Conservation (phyloP, 2,329 filamentous ascomycete genomes). For the Paecilomyces niveus region DNA sequence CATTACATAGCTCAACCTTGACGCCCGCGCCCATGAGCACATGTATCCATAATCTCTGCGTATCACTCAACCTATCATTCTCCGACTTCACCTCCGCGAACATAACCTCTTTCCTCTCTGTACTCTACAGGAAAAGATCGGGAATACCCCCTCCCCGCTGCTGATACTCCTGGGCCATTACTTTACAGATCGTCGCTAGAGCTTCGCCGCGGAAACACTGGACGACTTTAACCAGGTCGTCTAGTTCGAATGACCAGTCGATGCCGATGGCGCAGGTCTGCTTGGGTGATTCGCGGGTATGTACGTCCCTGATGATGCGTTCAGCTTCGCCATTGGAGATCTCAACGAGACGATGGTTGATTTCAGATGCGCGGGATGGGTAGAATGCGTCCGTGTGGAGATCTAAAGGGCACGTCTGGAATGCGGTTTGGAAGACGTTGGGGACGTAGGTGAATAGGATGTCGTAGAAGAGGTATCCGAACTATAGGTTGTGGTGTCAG, state of each 20-base stretch:
- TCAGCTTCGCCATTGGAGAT: constrained; percentile 76
- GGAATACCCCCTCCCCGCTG: constrained; percentile 81
- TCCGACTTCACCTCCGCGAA: constrained; percentile 75
- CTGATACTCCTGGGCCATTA: constrained; percentile 91
- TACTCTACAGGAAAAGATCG: constrained; percentile 83
- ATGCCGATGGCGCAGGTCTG: constrained; percentile 85
- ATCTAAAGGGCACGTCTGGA: constrained; percentile 89
- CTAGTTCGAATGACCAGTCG: constrained; percentile 77
- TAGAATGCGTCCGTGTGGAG: constrained; percentile 92
- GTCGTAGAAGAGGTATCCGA: constrained; percentile 87
- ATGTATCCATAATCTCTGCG: constrained; percentile 94
- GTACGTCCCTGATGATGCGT: constrained; percentile 59
- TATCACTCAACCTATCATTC: constrained; percentile 92
- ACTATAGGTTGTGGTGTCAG: constrained; percentile 26
- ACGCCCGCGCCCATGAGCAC: constrained; percentile 80
- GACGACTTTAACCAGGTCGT: constrained; percentile 73
- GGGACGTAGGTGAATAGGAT: constrained; percentile 88
- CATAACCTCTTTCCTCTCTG: constrained; percentile 56
- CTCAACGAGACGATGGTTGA: constrained; percentile 77
- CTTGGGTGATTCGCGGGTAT: constrained; percentile 59
- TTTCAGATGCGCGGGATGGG: constrained; percentile 74
- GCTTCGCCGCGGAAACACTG: constrained; percentile 72
- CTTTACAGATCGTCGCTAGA: constrained; percentile 78
- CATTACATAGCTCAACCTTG: constrained; percentile 71
- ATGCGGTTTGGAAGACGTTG: constrained; percentile 94